These are phyloP conservation scores for Lactarius akahatsu DNA, from an alignment of 768 basidiomycete genomes.

Conservation along the genomic window DNA sequence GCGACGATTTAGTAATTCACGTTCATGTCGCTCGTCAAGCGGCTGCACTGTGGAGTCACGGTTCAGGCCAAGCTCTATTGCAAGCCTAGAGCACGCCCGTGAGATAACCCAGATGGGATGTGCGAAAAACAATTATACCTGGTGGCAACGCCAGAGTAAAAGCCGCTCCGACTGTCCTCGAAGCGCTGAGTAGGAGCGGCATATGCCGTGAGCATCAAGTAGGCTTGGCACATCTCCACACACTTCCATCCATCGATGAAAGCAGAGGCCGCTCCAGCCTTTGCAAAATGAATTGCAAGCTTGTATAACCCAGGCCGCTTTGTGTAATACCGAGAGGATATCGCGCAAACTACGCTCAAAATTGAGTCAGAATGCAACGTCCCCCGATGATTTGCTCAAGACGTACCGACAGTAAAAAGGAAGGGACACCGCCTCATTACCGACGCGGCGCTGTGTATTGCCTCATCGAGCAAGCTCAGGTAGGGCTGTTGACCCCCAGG, in stretches of 20 bases:
- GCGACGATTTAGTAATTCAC: constrained; percentile 67
- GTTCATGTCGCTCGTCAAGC: constrained; percentile 52
- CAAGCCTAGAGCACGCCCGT: constrained; percentile 48
- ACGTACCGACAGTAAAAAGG: constrained; percentile 60
- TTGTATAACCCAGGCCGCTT: constrained; percentile 54
- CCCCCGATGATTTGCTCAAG: background rate
- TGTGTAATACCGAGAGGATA: constrained; percentile 64
- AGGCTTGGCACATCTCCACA: constrained; percentile 80
- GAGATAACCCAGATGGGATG: background rate
- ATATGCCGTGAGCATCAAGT: constrained; percentile 64
- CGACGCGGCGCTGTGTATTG: constrained; percentile 52
- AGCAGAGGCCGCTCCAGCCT: constrained; percentile 57
- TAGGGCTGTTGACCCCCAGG: constrained; percentile 42
- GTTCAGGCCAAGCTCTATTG: constrained; percentile 67
- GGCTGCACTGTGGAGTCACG: constrained; percentile 45
- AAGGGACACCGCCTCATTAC: constrained; percentile 57
- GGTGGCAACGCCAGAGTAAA: constrained; percentile 70
- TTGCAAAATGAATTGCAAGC: constrained; percentile 60
- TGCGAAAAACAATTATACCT: constrained; percentile 39
- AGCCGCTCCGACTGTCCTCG: constrained; percentile 72
- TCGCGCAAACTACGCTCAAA: constrained; percentile 56
- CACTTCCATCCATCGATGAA: constrained; percentile 61
- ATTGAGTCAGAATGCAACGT: background rate
- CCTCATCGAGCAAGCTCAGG: constrained; percentile 57
- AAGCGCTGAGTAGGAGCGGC: constrained; percentile 60